Base-by-base conservation (phyloP, 345 rosid species). In the Lepidium sativum region DNA sequence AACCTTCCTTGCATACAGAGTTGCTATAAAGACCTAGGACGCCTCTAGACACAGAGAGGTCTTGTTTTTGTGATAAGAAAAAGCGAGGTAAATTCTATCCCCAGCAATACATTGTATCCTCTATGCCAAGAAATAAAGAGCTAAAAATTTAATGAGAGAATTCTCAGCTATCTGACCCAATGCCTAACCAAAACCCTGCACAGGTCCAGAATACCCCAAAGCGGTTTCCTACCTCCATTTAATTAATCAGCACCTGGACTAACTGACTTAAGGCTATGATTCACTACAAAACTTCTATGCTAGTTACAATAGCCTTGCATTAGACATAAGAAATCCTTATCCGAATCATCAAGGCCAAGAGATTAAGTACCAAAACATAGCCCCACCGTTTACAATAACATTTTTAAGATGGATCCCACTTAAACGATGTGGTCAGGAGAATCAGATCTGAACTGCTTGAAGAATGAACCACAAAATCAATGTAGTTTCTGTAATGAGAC, bases 351-450 rank as follows among this genome's bases (percentile, higher is more conserved):
- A 50, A 50, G n/a, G 51, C 31, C 35, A 57, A 34, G 41, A 70
- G 35, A 54, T 16, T 13, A 54, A 62, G 53, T 34, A 12, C 54
- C 60, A 53, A 63, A 35, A 38, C 43, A 60, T 3, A 60, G 4
- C 40, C 44, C 68, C 56, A 55, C 38, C 9, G 9, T 2, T 8
- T n/a, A 7, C 54, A 41, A 9, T 39, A 39, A 56, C 38, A 71
- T 40, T 64, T 50, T 32, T 11, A 71, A 55, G 59, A 63, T 55
- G 33, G 69, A 63, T 63, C 42, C 55, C 74, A 54, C 69, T 62
- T 9, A 53, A 54, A 45, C 34, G 34, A 61, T 33, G 45, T 18
- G 58, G 73, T 42, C 50, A 4, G 6, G 57, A 25, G 40, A 9
- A 70, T 34, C 15, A 70, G 41, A 44, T 23, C 18, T 5, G 8